These are phyloP conservation scores for Pleurostoma richardsiae DNA, from an alignment of 2,329 filamentous ascomycete species.

Conservation along the genomic window DNA sequence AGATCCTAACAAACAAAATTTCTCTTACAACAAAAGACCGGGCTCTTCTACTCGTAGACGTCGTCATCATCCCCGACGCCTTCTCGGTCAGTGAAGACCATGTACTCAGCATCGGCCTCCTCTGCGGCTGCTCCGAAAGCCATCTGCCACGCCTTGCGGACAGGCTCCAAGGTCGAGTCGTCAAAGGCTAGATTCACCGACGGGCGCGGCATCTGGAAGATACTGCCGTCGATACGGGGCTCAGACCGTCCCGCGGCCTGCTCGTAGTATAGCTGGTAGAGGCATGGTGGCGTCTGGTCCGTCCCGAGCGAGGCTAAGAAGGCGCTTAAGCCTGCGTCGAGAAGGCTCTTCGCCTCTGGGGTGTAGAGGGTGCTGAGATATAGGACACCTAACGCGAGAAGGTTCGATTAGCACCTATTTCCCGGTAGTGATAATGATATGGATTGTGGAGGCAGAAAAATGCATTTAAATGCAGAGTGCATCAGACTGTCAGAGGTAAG, in stretches of 20 bases:
- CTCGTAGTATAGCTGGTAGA: slow-evolving; percentile 54
- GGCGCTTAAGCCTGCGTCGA: slow-evolving; percentile 33
- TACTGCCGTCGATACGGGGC: slow-evolving; percentile 27
- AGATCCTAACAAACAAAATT: not conserved
- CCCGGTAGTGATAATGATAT: too few species aligned
- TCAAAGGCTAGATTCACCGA: slow-evolving; percentile 68
- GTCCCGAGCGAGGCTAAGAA: slow-evolving; percentile 27
- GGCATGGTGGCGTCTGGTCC: slow-evolving; percentile 21
- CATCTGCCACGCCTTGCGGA: slow-evolving; percentile 65
- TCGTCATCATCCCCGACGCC: slow-evolving; percentile 53
- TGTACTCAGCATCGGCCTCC: slow-evolving; percentile 50
- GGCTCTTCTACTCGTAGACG: slow-evolving; percentile 33
- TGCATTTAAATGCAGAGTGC: slow-evolving; percentile 24
- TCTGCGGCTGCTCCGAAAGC: slow-evolving; percentile 48
- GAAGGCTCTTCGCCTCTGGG: slow-evolving; percentile 25
- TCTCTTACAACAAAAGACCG: not conserved
- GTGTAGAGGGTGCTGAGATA: slow-evolving; percentile 34
- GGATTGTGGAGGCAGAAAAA: slow-evolving; percentile 4
- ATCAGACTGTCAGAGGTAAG: slow-evolving; percentile 87
- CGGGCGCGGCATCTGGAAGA: slow-evolving; percentile 53
- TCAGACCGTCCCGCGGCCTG: slow-evolving; percentile 30
- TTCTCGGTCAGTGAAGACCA: slow-evolving; percentile 75
- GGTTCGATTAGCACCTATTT: too few species aligned
- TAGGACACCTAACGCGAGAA: slow-evolving; percentile 21
- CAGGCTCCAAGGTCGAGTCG: slow-evolving; percentile 61